Evolutionary conservation across 176 grass and related monocot species (phyloP), one percentile per base, ranked within the genome.

Genomic region (Zizania latifolia): DNA sequence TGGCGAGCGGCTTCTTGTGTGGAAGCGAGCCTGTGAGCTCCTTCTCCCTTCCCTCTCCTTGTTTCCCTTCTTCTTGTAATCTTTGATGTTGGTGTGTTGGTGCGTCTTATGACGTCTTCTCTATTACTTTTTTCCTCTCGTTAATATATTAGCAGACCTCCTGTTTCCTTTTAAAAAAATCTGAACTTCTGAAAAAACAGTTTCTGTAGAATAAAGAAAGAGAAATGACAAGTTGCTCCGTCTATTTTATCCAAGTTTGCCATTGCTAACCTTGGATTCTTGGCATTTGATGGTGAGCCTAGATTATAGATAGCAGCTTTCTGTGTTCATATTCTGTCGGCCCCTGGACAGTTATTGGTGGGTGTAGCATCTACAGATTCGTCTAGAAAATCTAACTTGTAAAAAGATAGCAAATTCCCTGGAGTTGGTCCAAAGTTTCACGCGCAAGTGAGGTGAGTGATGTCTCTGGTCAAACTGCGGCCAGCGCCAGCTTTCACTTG

Each of bases 381-480:
- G 80, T 88, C 80, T 88, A 13, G 80, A 83, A 76, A 88, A 88
- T 79, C 80, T 58, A 68, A 83, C 85, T 70, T 12, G 51, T 71
- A 56, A 83, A 87, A 78, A 73, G 85, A 73, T 78, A 19, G 50
- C 50, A 67, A 72, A 83, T 87, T 72, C 74, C 79, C 66, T 48
- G 23, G 79, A 82, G 79, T 83, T 83, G 74, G 80, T 53, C 85
- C 80, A 79, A 87, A 87, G 74, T 87, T 73, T 67, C 75, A 83
- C 68, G 80, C 80, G 19, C 74, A 61, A 26, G 38, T 6, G 30
- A 48, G 39, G 74, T n/a, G n/a, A n/a, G n/a, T n/a, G n/a, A n/a
- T n/a, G n/a, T n/a, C n/a, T 41, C 67, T 74, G 13, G 74, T 78
- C 85, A 87, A 87, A 87, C 79, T 68, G 79, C 79, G 69, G 71